These are phyloP conservation scores for Lyophyllum shimeji DNA, from an alignment of 768 basidiomycete species.

Conservation along the genomic window DNA sequence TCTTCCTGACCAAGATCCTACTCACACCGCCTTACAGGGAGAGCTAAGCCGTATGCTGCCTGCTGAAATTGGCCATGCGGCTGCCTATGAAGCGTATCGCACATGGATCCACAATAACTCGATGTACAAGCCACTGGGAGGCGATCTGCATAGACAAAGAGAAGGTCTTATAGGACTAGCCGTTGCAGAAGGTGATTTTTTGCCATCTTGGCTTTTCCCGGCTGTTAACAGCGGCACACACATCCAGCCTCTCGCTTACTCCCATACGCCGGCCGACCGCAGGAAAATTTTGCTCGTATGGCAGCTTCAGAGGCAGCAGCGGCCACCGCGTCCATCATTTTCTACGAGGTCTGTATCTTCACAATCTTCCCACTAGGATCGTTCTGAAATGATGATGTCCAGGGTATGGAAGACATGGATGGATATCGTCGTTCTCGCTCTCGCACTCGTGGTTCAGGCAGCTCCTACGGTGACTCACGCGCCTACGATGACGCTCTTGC, in stretches of 20 bases:
- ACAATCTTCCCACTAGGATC: not conserved
- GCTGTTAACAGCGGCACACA: slow-evolving; percentile 3
- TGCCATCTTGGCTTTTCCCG: slow-evolving; percentile 1
- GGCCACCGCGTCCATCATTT: slow-evolving; percentile 62
- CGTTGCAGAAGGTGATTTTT: slow-evolving; percentile 61
- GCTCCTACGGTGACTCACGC: slow-evolving; percentile 37
- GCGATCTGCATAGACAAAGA: slow-evolving; percentile 58
- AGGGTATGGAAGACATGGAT: slow-evolving; percentile 34
- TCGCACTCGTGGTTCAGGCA: slow-evolving; percentile 22
- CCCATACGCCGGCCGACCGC: slow-evolving; percentile 43
- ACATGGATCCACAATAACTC: slow-evolving; percentile 59
- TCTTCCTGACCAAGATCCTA: slow-evolving; percentile 1
- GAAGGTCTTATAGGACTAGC: slow-evolving; percentile 70
- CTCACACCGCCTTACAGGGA: slow-evolving; percentile 33
- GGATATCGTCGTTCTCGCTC: slow-evolving; percentile 29
- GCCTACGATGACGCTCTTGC: slow-evolving; percentile 34
- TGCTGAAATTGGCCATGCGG: slow-evolving; percentile 69
- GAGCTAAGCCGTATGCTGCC: slow-evolving; percentile 53
- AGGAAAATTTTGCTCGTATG: slow-evolving; percentile 46
- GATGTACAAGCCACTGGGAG: slow-evolving; percentile 55
- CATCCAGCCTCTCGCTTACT: slow-evolving; percentile 55
- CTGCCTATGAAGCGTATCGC: slow-evolving; percentile 76
- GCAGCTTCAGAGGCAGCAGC: slow-evolving; percentile 66
- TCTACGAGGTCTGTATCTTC: slow-evolving; percentile 42
- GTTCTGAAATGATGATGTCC: slow-evolving; percentile 3